These are phyloP conservation scores for Apiospora phragmitis DNA, from an alignment of 2,329 filamentous ascomycete species.

Conservation along the genomic window DNA sequence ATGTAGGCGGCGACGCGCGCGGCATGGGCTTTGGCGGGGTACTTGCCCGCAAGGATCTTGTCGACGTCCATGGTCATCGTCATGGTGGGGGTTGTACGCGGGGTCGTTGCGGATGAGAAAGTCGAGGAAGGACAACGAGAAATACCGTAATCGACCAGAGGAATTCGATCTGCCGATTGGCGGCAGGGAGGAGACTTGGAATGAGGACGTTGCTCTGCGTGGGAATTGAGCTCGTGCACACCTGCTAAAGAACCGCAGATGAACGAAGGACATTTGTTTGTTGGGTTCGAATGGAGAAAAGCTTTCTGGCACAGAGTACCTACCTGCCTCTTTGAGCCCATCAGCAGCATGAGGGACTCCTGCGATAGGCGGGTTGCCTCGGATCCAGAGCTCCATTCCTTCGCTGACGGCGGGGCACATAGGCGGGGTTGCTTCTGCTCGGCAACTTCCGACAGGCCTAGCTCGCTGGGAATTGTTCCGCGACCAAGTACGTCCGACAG, in stretches of 20 bases:
- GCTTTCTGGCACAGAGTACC: background rate
- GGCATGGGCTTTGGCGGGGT: conserved; percentile 86
- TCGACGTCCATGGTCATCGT: conserved; percentile 42
- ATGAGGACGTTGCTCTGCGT: background rate
- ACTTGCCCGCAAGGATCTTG: conserved; percentile 60
- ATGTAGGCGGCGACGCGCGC: conserved; percentile 81
- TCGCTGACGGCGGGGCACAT: background rate
- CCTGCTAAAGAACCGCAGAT: conserved; percentile 1
- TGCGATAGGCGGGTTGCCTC: background rate
- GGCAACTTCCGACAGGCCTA: background rate
- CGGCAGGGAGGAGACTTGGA: background rate
- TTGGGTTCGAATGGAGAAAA: background rate
- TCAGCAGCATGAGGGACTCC: background rate
- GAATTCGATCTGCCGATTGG: background rate
- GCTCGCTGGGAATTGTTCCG: background rate
- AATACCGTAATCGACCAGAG: background rate
- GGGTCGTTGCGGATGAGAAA: background rate
- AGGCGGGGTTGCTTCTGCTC: background rate
- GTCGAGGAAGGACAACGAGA: background rate
- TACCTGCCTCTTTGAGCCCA: conserved; percentile 2
- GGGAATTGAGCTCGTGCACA: background rate
- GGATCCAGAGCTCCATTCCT: background rate
- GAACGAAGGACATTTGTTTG: background rate
- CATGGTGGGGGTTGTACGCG: background rate
- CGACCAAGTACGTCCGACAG: background rate